These are phyloP conservation scores for Comarum palustre DNA, from an alignment of 306 rosid genomes.

Conservation along the genomic window DNA sequence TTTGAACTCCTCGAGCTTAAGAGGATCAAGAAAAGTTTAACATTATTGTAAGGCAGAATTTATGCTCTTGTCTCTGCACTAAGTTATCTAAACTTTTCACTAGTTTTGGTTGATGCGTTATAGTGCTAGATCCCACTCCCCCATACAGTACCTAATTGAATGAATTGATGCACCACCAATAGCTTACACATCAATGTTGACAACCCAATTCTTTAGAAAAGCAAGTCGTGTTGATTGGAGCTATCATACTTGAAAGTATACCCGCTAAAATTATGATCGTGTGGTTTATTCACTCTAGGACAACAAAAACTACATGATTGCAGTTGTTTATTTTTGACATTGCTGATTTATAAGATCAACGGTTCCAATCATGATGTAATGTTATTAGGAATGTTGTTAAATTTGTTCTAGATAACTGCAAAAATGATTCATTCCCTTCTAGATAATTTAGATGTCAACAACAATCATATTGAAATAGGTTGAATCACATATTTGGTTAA, in stretches of 20 bases:
- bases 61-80: neutral
- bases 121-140: neutral
- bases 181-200: neutral
- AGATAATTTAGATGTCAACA: neutral
- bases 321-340: too few relatives aligned
- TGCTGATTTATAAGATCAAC: neutral
- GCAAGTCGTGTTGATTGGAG: neutral
- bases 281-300: too few relatives aligned
- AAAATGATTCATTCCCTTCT: neutral
- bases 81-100: neutral
- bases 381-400: neutral
- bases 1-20: neutral
- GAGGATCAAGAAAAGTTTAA: neutral
- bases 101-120: neutral
- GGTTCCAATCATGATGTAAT: neutral
- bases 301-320: too few relatives aligned
- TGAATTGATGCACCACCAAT: neutral
- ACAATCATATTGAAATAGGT: neutral
- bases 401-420: neutral
- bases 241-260: too few relatives aligned
- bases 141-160: neutral
- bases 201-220: neutral
- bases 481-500: neutral
- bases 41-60: too few relatives aligned
- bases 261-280: neutral